phyloP scores from a whole-genome alignment of 2,329 filamentous ascomycete genomes.

The Sclerotinia nivalis region DNA sequence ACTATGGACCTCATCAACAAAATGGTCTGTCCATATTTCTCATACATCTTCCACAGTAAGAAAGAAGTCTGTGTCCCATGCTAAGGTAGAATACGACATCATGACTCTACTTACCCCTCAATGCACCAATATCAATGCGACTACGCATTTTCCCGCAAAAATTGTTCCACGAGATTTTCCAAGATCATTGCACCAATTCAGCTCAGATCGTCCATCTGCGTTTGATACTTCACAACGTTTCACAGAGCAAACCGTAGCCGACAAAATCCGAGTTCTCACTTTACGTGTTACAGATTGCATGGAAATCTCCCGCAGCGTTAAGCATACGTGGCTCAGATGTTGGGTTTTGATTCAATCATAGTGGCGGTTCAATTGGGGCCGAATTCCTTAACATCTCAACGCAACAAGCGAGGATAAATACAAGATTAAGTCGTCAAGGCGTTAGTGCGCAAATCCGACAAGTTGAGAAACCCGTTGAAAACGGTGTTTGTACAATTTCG shows the following conservation, averaged over 20 bases:
- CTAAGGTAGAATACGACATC: too few relatives aligned
- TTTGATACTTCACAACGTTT: neutral
- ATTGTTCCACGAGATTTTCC: neutral
- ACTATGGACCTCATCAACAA: too few relatives aligned
- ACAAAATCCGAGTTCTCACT: neutral
- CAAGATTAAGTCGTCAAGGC: neutral
- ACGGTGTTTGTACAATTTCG: neutral
- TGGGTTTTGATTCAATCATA: too few relatives aligned
- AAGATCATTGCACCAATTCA: neutral
- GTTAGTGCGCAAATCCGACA: neutral
- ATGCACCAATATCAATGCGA: neutral
- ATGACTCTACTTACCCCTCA: constrained; percentile 8
- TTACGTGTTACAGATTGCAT: neutral
- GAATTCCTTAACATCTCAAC: neutral
- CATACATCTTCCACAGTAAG: neutral
- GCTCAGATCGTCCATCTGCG: neutral
- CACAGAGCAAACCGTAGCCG: neutral
- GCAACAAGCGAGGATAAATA: neutral
- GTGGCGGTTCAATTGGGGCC: neutral
- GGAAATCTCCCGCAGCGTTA: neutral
- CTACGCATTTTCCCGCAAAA: neutral
- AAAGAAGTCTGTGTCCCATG: too few relatives aligned
- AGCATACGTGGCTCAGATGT: neutral
- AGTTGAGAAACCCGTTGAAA: neutral
- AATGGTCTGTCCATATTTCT: too few relatives aligned